Conservation (phyloP, 176 grass and related monocot species). For the Carex parvula region DNA sequence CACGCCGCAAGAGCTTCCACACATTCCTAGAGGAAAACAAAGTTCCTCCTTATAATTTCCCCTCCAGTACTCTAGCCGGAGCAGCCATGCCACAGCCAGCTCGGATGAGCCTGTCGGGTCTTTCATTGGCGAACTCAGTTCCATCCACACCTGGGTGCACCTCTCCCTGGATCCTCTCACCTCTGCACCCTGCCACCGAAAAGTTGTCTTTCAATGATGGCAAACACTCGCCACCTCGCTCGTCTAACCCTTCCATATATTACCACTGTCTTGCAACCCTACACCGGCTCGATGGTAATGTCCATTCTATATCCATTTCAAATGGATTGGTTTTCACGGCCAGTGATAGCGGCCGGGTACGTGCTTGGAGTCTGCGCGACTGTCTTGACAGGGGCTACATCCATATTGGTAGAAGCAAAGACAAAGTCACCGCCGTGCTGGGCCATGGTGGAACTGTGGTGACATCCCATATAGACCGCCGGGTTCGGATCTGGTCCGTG, state of each 20-base stretch:
- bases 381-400: slow-evolving; percentile 74
- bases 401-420: slow-evolving; percentile 51
- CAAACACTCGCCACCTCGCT: neutral
- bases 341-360: slow-evolving; percentile 73
- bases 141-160: slow-evolving; percentile 1
- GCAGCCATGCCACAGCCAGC: neutral
- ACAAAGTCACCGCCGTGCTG: slow-evolving; percentile 32
- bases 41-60: neutral
- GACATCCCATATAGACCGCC: slow-evolving; percentile 66
- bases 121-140: neutral
- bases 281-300: slow-evolving; percentile 72
- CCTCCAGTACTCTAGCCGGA: neutral
- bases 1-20: slow-evolving; percentile 19
- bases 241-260: neutral
- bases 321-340: slow-evolving; percentile 65
- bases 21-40: slow-evolving; percentile 20
- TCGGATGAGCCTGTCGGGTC: neutral
- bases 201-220: slow-evolving; percentile 7
- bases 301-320: slow-evolving; percentile 60
- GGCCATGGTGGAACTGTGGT: slow-evolving; percentile 57
- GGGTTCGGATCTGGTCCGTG: slow-evolving; percentile 61
- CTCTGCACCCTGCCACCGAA: neutral
- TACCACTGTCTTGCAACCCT: slow-evolving; percentile 81
- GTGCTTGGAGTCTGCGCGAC: slow-evolving; percentile 56
- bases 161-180: slow-evolving; percentile 23